phyloP scores from a whole-genome alignment of 352 stramenopile species.

The Phytophthora cajani region DNA sequence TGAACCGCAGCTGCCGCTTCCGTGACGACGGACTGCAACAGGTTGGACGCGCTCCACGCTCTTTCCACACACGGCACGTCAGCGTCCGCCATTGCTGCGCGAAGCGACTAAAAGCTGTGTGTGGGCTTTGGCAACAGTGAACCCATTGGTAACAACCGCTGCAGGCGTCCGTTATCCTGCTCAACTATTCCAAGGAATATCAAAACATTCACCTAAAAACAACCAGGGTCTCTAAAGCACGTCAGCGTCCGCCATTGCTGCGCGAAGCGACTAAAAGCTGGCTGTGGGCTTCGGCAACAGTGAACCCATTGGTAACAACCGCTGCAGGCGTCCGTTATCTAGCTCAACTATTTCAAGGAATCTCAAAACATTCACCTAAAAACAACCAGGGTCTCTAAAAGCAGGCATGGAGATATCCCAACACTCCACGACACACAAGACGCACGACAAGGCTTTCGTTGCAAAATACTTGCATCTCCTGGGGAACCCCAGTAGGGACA shows the following conservation, averaged over 20 bases:
- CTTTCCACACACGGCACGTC: constrained; percentile 7
- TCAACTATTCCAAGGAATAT: constrained; percentile 7
- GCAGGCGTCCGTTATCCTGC: background rate
- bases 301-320: constrained; percentile 1
- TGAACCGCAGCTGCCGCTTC: constrained; percentile 14
- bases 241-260: constrained; percentile 19
- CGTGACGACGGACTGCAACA: constrained; percentile 6
- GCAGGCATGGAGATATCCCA: background rate
- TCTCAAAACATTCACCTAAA: background rate
- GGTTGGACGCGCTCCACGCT: constrained; percentile 23
- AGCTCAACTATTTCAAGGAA: constrained; percentile 6
- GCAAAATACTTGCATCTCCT: no score
- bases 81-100: constrained; percentile 17
- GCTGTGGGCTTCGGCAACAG: background rate
- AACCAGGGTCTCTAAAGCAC: background rate
- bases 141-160: constrained; percentile 1
- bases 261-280: background rate
- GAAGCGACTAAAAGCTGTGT: background rate
- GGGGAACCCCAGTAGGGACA: no score
- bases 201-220: background rate
- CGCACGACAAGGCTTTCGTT: no score
- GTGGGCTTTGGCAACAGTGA: background rate
- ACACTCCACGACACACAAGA: background rate
- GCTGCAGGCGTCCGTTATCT: constrained; percentile 1
- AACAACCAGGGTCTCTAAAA: background rate